Base-by-base conservation (phyloP, 2,329 filamentous ascomycete species). In the Mariannaea sp. region DNA sequence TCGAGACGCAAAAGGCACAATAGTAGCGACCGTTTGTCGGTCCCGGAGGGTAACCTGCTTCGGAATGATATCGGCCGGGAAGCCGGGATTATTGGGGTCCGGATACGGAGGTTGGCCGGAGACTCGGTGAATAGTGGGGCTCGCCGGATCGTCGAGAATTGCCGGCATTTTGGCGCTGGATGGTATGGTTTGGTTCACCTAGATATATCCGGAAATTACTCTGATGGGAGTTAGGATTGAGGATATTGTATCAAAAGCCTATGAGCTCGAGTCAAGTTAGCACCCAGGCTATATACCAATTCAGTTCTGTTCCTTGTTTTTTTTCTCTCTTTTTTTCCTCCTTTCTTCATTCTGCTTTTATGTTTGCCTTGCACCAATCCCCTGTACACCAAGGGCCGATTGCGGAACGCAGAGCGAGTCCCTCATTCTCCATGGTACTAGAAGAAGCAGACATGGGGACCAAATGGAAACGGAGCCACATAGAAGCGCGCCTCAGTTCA, bases 41-140 rank as follows among this genome's bases (percentile, higher is more conserved):
- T 96, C 91, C 57, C 91, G 84, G 52, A 96, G 83, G 1, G 86
- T 93, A 57, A 96, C 89, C 71, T 90, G 88, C 58, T 86, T 85
- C 38, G 90, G 87, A 16, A 78, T 73, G 67, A 96, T 88, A 59
- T 84, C 83, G 24, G 80, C 71, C 43, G 90, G 89, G 43, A 93
- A 78, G 43, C 84, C 76, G 44, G 85, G 83, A 66, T 80, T 79
- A 33, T 75, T 77, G 50, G 83, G 80, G 59, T 83, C 79, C 61
- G 87, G 86, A 65, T 82, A 90, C 33, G 88, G 87, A 47, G 77
- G 70, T 41, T 80, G 78, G 26, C 88, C 88, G 57, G 86, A 88
- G 46, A 84, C 80, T 57, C 88, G 84, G 74, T 87, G 85, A 63
- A 90, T 85, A 68, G 85, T 83, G 60, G 87, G 82, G 67, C 85